Evolutionary conservation across 2,329 filamentous ascomycete genomes (phyloP).

Genomic region (Alternaria triticimaculans): DNA sequence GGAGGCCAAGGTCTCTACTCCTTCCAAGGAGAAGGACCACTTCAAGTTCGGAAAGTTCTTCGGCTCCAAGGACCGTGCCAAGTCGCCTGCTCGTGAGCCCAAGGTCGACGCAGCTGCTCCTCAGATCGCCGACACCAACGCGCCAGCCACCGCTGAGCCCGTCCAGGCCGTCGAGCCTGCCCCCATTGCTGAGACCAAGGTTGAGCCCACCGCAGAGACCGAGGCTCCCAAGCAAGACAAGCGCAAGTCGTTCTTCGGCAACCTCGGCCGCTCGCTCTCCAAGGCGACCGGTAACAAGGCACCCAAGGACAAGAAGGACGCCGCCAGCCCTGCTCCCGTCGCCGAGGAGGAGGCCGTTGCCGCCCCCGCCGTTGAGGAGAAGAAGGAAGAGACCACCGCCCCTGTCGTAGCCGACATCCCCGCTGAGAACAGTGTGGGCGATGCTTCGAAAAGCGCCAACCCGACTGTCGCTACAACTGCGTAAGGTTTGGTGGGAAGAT

Average conservation of each 20-base stretch:
- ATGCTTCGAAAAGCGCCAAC: constrained; percentile 48
- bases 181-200: constrained; percentile 50
- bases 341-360: constrained; percentile 38
- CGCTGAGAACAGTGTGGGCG: constrained; percentile 48
- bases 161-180: constrained; percentile 28
- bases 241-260: constrained; percentile 84
- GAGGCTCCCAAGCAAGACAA: constrained; percentile 70
- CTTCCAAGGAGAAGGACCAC: constrained; percentile 55
- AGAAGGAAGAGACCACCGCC: constrained; percentile 39
- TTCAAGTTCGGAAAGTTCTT: constrained; percentile 62
- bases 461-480: constrained; percentile 51
- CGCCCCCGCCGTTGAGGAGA: constrained; percentile 24
- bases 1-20: constrained; percentile 48
- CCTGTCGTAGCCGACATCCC: constrained; percentile 41
- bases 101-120: constrained; percentile 51
- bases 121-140: constrained; percentile 44
- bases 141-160: constrained; percentile 14
- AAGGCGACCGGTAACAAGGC: constrained; percentile 49
- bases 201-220: constrained; percentile 46
- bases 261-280: constrained; percentile 60
- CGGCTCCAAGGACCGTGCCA: constrained; percentile 59
- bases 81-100: constrained; percentile 51
- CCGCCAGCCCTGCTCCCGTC: constrained; percentile 42
- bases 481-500: constrained; percentile 52
- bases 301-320: constrained; percentile 43